phyloP scores from a whole-genome alignment of 1,284 basidiomycete species.

The Kwoniella shivajii region DNA sequence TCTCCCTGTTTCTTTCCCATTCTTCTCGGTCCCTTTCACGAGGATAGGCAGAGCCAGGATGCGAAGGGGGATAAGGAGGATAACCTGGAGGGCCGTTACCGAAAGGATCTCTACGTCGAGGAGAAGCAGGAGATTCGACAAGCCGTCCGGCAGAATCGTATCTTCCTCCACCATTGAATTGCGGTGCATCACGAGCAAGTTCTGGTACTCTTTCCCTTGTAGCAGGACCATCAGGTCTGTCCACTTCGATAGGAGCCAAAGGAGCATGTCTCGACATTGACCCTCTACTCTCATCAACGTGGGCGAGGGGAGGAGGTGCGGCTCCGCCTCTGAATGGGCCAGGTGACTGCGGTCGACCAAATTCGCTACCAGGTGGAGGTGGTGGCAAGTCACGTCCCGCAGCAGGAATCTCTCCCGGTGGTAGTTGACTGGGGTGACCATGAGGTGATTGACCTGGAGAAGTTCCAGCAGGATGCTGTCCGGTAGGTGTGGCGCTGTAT shows the following conservation, averaged over 20 bases:
- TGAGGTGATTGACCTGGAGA: slow-evolving; percentile 33
- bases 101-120: slow-evolving; percentile 34
- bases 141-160: slow-evolving; percentile 38
- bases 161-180: slow-evolving; percentile 21
- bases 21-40: slow-evolving; percentile 51
- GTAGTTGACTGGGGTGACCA: slow-evolving; percentile 19
- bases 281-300: slow-evolving; percentile 49
- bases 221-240: slow-evolving; percentile 57
- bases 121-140: slow-evolving; percentile 41
- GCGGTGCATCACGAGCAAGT: slow-evolving; percentile 15
- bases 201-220: slow-evolving; percentile 12
- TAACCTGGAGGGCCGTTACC: slow-evolving; percentile 24
- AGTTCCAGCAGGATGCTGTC: slow-evolving; percentile 23
- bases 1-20: slow-evolving; percentile 51
- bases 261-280: slow-evolving; percentile 61
- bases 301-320: slow-evolving; percentile 46
- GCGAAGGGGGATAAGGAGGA: slow-evolving; percentile 24
- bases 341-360: slow-evolving; percentile 30
- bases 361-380: slow-evolving; percentile 34
- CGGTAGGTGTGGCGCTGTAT: slow-evolving; percentile 63
- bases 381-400: slow-evolving; percentile 46
- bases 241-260: slow-evolving; percentile 80
- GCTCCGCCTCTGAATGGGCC: slow-evolving; percentile 51
- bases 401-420: slow-evolving; percentile 16
- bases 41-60: slow-evolving; percentile 26